Evolutionary conservation across 768 basidiomycete genomes (phyloP), one percentile per base, ranked within the genome.

Genomic region (Lentinula guzmanii): DNA sequence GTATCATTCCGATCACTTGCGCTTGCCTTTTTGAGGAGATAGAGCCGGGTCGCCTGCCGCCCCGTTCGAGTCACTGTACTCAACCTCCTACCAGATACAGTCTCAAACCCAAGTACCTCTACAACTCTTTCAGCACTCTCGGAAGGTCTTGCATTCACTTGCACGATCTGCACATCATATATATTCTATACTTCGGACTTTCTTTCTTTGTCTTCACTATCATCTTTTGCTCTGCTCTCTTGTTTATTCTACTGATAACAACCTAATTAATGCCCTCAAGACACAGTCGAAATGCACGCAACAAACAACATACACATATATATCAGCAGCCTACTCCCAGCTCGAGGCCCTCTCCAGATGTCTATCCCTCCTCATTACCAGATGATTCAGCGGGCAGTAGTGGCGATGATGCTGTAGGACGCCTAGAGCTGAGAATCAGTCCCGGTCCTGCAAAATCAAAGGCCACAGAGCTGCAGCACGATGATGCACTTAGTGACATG

Each of bases 231-330:
- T 52, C 13, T 52, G 50, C 51, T 51, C 41, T 43, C 37, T 42
- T 33, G 50, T 39, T 28, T 39, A 52, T 51, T 60, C 41, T 52
- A 60, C 51, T 52, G 34, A 37, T 52, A 52, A 55, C 52, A 31
- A 52, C 45, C 37, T 48, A 55, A 45, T 64, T 64, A 58, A 64
- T 64, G 63, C 63, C 63, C 53, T 61, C 61, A 56, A 64, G 61
- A 53, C 31, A 53, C 45, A 52, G 43, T 50, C 53, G 63, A 34
- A 61, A 64, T 64, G 63, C 35, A 48, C 63, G 60, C 33, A 59
- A 50, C 63, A 61, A 64, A 52, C 43, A 50, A 16, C 59, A 60
- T 24, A 55, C 59, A 35, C 52, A 60, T 63, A 42, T 56, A 18
- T 35, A 35, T 43, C 61, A 62, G 48, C 61, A 57, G 50, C 54